Conservation (phyloP, 495 filamentous ascomycete species). For the Annulohypoxylon maeteangense region DNA sequence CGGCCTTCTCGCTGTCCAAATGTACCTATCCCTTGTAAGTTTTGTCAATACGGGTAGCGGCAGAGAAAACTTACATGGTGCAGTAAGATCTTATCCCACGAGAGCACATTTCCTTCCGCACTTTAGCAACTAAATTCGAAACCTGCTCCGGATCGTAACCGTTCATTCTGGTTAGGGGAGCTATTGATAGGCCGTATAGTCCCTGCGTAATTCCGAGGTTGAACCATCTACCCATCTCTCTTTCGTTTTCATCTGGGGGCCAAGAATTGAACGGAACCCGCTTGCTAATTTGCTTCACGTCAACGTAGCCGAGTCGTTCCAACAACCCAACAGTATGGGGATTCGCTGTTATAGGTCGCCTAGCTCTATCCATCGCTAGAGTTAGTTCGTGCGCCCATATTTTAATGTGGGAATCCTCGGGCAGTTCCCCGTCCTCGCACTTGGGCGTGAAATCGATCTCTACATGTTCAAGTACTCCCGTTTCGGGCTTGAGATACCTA, state of each 20-base stretch:
- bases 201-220: slow-evolving; percentile 78
- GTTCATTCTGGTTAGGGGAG: slow-evolving; percentile 74
- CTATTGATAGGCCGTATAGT: slow-evolving; percentile 77
- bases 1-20: slow-evolving; percentile 58
- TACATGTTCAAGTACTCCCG: slow-evolving; percentile 86
- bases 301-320: slow-evolving; percentile 79
- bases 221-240: slow-evolving; percentile 85
- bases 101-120: slow-evolving; percentile 75
- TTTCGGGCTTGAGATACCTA: slow-evolving; percentile 81
- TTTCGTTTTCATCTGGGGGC: slow-evolving; percentile 74
- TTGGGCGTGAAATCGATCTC: slow-evolving; percentile 89
- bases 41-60: slow-evolving; percentile 24
- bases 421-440: slow-evolving; percentile 72
- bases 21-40: slow-evolving; percentile 56
- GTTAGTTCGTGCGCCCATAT: slow-evolving; percentile 78
- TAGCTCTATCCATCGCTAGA: slow-evolving; percentile 72
- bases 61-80: slow-evolving; percentile 70
- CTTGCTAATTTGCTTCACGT: slow-evolving; percentile 80
- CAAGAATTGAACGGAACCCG: slow-evolving; percentile 81
- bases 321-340: slow-evolving; percentile 72
- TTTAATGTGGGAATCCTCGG: slow-evolving; percentile 59
- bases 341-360: slow-evolving; percentile 73
- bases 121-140: slow-evolving; percentile 66
- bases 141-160: slow-evolving; percentile 75
- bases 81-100: slow-evolving; percentile 73